Conservation (phyloP, 331 rosid species). For the Phaseolus coccineus region DNA sequence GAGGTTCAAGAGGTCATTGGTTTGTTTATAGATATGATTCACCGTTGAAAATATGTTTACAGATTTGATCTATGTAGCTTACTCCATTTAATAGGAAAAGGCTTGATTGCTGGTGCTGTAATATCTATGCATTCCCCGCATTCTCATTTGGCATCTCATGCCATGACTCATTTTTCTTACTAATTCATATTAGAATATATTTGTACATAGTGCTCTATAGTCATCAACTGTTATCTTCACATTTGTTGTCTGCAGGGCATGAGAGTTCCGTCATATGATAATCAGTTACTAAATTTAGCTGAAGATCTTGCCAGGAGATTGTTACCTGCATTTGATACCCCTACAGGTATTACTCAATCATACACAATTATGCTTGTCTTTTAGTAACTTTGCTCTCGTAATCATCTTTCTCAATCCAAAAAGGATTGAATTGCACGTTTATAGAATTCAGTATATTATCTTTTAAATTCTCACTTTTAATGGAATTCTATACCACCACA, state of each 20-base stretch:
- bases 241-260: slow-evolving; percentile 67
- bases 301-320: slow-evolving; percentile 93
- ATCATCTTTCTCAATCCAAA: slow-evolving; percentile 11
- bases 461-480: slow-evolving; percentile 17
- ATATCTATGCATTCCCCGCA: background rate
- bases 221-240: slow-evolving; percentile 13
- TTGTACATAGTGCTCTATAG: slow-evolving; percentile 1
- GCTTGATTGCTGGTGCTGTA: background rate
- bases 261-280: slow-evolving; percentile 83
- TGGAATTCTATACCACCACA: slow-evolving; percentile 34
- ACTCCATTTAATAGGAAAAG: background rate
- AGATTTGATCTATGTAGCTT: background rate
- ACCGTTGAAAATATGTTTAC: background rate
- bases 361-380: slow-evolving; percentile 29
- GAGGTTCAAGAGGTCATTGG: background rate
- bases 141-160: slow-evolving; percentile 27
- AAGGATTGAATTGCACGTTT: slow-evolving; percentile 30
- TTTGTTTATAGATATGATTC: background rate
- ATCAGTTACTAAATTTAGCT: slow-evolving; percentile 81
- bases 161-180: background rate
- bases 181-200: background rate
- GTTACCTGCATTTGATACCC: slow-evolving; percentile 97
- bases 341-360: slow-evolving; percentile 73
- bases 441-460: background rate
- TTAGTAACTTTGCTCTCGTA: slow-evolving; percentile 10